A percentile compares a stretch with the other conserved stretches of the same genome.
Evolutionary conservation across 345 rosid genomes (phyloP).

Genomic region (Brassica cretica): DNA sequence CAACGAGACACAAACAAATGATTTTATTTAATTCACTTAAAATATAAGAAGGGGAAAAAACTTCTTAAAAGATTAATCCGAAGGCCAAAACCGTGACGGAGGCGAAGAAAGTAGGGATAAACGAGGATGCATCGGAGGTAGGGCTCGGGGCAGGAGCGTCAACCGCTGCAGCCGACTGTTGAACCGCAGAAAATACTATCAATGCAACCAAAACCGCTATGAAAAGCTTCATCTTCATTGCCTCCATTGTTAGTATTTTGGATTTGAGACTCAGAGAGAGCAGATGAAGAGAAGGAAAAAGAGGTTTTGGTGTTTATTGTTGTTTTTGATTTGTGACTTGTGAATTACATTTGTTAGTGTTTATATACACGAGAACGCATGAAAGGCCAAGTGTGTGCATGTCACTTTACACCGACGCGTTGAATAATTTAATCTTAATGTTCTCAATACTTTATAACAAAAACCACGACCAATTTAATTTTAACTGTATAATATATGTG

Average conservation of each 20-base stretch:
- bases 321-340: conserved; percentile 30
- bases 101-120: conserved; percentile 36
- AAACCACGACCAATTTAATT: background rate
- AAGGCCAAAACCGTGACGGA: conserved; percentile 26
- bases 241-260: conserved; percentile 36
- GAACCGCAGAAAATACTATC: conserved; percentile 31
- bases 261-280: conserved; percentile 12
- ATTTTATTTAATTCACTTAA: conserved; percentile 11
- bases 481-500: conserved; percentile 10
- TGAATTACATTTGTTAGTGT: conserved; percentile 28
- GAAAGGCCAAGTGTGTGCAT: conserved; percentile 29
- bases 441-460: background rate
- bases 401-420: conserved; percentile 43
- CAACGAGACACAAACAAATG: conserved; percentile 17
- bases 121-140: conserved; percentile 36
- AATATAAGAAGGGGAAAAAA: background rate
- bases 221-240: conserved; percentile 43
- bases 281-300: conserved; percentile 24
- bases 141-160: conserved; percentile 46
- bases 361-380: conserved; percentile 35
- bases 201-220: conserved; percentile 36
- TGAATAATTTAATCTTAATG: conserved; percentile 14
- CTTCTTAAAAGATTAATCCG: conserved; percentile 37
- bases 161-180: conserved; percentile 31
- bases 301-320: conserved; percentile 1